Conservation (phyloP, 768 basidiomycete species). For the Mrakia blollopis region DNA sequence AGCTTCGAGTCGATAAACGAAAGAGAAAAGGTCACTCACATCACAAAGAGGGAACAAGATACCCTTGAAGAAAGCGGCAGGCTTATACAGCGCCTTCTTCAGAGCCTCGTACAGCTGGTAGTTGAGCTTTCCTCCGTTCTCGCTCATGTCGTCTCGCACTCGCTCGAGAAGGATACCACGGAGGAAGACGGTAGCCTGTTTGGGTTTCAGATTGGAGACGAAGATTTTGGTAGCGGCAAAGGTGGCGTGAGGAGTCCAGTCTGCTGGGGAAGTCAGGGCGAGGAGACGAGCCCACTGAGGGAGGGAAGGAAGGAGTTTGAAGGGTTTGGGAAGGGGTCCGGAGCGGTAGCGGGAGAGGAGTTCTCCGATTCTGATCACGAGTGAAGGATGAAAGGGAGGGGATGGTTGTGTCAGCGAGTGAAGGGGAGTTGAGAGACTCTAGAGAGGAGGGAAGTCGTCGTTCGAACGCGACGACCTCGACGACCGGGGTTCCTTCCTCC, state of each 20-base stretch:
- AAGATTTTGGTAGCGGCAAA: slow-evolving; percentile 91
- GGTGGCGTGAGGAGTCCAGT: slow-evolving; percentile 94
- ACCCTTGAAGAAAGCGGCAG: slow-evolving; percentile 96
- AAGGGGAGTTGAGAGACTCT: slow-evolving; percentile 7
- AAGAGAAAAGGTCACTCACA: slow-evolving; percentile 50
- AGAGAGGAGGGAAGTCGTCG: slow-evolving; percentile 30
- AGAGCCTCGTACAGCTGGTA: slow-evolving; percentile 92
- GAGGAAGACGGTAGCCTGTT: slow-evolving; percentile 85
- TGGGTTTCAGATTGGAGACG: slow-evolving; percentile 92
- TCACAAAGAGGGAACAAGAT: slow-evolving; percentile 92
- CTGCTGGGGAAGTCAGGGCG: slow-evolving; percentile 82
- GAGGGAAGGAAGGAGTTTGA: slow-evolving; percentile 95
- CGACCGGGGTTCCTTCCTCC: slow-evolving; percentile 11
- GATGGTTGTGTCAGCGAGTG: not conserved
- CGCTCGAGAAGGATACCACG: slow-evolving; percentile 86
- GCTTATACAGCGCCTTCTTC: slow-evolving; percentile 89
- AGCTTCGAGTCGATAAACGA: not conserved
- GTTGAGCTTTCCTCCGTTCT: slow-evolving; percentile 73
- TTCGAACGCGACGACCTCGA: slow-evolving; percentile 31
- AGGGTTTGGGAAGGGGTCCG: slow-evolving; percentile 88
- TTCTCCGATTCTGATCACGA: slow-evolving; percentile 60
- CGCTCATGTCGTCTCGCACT: slow-evolving; percentile 78
- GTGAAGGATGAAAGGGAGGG: not conserved
- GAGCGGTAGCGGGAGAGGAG: slow-evolving; percentile 86
- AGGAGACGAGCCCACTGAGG: slow-evolving; percentile 94